Percentiles rank a stretch among this genome's conserved stretches.
Conservation (phyloP, 2,329 filamentous ascomycete species). For the Plectosphaerella sp. region DNA sequence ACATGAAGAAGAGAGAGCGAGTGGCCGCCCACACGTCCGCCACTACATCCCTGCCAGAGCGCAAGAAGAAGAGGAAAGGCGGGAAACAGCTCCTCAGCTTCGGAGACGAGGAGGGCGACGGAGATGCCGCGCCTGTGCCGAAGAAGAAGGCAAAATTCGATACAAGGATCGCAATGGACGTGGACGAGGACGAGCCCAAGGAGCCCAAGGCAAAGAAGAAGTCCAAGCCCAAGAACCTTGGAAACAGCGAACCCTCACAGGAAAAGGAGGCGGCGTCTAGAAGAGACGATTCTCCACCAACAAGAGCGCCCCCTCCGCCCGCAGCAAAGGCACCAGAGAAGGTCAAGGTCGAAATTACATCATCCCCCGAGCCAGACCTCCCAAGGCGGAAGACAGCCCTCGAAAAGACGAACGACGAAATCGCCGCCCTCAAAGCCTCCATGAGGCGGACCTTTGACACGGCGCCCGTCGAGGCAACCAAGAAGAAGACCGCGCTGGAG, state of each 20-base stretch:
- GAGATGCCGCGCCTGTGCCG: constrained; percentile 46
- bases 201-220: constrained; percentile 24
- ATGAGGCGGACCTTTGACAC: constrained; percentile 63
- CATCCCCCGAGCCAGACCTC: constrained; percentile 29
- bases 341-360: constrained; percentile 4
- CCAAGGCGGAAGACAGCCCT: constrained; percentile 45
- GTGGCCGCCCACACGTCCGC: constrained; percentile 44
- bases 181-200: constrained; percentile 36
- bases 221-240: constrained; percentile 4
- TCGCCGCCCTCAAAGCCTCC: constrained; percentile 74
- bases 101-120: constrained; percentile 63
- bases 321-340: background rate
- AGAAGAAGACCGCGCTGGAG: constrained; percentile 66
- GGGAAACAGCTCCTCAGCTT: constrained; percentile 78
- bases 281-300: constrained; percentile 17
- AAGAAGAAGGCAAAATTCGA: constrained; percentile 77
- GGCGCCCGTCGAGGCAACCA: constrained; percentile 47
- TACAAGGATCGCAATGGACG: constrained; percentile 64
- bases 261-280: constrained; percentile 8
- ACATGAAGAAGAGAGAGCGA: constrained; percentile 68
- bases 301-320: constrained; percentile 12
- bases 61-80: constrained; percentile 67
- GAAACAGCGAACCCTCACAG: background rate
- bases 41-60: constrained; percentile 38
- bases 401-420: constrained; percentile 73